Percentiles rank a stretch among this genome's conserved stretches.
Conservation (phyloP, 208 protist genomes). For the Crithidia fasciculata region DNA sequence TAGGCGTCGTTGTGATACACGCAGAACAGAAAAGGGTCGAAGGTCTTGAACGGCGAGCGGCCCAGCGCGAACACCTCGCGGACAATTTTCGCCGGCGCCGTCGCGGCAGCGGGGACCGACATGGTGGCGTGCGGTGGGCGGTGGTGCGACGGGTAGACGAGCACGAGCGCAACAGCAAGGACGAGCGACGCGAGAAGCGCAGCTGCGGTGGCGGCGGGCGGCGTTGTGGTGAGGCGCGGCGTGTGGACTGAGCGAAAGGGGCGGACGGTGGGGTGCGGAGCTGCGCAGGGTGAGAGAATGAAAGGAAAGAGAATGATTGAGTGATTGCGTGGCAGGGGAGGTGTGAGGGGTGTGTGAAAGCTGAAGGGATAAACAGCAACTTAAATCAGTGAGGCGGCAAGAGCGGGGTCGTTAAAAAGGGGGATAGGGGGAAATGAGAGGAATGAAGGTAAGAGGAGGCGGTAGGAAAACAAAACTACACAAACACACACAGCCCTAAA, state of each 20-base stretch:
- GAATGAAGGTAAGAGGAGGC: not conserved
- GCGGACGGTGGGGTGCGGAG: not conserved
- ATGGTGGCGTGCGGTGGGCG: not conserved
- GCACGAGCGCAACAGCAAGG: not conserved
- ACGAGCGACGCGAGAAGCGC: slow-evolving; percentile 9
- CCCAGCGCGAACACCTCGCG: slow-evolving; percentile 25
- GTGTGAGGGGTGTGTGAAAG: not conserved
- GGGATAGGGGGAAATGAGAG: slow-evolving; percentile 2
- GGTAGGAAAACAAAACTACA: not conserved
- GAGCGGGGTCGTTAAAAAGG: slow-evolving; percentile 5
- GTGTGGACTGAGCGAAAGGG: not conserved
- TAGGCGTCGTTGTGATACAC: slow-evolving; percentile 63
- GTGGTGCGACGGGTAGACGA: not conserved
- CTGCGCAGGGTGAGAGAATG: not conserved
- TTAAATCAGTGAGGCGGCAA: slow-evolving; percentile 9
- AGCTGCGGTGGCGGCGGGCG: slow-evolving; percentile 11
- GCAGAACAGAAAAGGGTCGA: slow-evolving; percentile 68
- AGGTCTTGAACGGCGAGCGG: slow-evolving; percentile 33
- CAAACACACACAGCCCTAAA: too few species aligned
- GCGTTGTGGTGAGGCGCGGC: slow-evolving; percentile 48
- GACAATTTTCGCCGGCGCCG: slow-evolving; percentile 8
- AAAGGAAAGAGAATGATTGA: not conserved
- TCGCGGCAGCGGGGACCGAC: not conserved
- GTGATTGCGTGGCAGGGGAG: not conserved
- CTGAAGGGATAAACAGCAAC: not conserved